Base-by-base conservation (phyloP, 345 rosid genomes). In the Populus nigra region DNA sequence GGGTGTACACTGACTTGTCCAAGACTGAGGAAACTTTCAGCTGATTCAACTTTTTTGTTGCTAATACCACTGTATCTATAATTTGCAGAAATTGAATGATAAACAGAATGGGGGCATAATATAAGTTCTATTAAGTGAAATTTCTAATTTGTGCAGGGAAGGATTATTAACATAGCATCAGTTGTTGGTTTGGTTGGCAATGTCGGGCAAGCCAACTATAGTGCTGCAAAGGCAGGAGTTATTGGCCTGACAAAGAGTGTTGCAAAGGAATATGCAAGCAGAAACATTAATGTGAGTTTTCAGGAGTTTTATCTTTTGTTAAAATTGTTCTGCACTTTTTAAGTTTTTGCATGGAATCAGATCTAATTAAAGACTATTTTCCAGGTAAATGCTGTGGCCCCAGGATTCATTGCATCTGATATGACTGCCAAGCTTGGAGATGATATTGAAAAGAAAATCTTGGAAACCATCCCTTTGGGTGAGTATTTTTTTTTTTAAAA, bases 211-310 rank as follows among this genome's bases (percentile, higher is more conserved):
- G 97, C 98, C 79, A 96, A 96, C 89, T 96, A 93, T 78, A 91
- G 95, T 82, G 99, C 99, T 41, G 97, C 99, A 25, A 96, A 96
- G 86, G 99, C 95, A 29, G 98, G 99, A 81, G 99, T 96, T 79
- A 96, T 96, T 87, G 92, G 96, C 59, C 72, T 96, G 29, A 92
- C 98, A 74, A 96, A 96, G 84, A 78, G 89, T 79, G 92, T 84
- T 71, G 99, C 99, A 29, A 94, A 80, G 87, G 99, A 96, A 82
- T 92, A 89, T 86, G 89, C 97, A 4, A 86, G 97, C 91, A 88
- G 99, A 88, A 92, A 91, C 76, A 92, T 96, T 39, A 96, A 87
- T 83, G 99, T 91, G 73, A 76, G 90, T 38, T 68, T 73, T 78
- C 76, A 55, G 39, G 41, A 71, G 49, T 74, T 13, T 33, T 69